phyloP scores from a whole-genome alignment of 768 basidiomycete genomes.

The Butyriboletus loyo region DNA sequence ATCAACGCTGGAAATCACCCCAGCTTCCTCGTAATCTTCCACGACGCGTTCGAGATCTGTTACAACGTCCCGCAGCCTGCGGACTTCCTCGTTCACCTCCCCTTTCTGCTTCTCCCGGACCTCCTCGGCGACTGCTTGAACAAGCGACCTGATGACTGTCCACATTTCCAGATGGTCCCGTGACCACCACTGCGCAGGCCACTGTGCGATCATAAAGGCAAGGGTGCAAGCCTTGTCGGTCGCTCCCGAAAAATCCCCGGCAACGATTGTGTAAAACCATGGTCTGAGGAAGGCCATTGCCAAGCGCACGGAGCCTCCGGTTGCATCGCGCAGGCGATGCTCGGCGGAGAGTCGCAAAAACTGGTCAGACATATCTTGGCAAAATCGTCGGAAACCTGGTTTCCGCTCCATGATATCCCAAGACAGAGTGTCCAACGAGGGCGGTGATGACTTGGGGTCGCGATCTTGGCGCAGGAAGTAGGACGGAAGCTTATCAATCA shows the following conservation, averaged over 20 bases:
- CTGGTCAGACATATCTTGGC: slow-evolving; percentile 61
- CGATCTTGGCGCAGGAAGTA: slow-evolving; percentile 52
- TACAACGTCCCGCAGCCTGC: slow-evolving; percentile 48
- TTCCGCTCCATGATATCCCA: slow-evolving; percentile 63
- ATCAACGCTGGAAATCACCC: slow-evolving; percentile 23
- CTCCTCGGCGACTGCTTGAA: slow-evolving; percentile 63
- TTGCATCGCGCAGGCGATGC: slow-evolving; percentile 60
- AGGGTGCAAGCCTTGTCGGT: slow-evolving; percentile 40
- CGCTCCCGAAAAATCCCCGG: slow-evolving; percentile 38
- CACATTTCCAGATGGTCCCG: slow-evolving; percentile 61
- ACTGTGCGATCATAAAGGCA: slow-evolving; percentile 52
- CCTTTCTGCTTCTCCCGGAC: slow-evolving; percentile 48
- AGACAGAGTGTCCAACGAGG: slow-evolving; percentile 37
- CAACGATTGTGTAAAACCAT: slow-evolving; percentile 59
- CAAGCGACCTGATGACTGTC: slow-evolving; percentile 55
- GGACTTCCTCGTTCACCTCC: slow-evolving; percentile 44
- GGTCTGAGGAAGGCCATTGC: slow-evolving; percentile 65
- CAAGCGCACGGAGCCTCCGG: slow-evolving; percentile 63
- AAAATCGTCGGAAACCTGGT: slow-evolving; percentile 65
- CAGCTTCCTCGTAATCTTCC: slow-evolving; percentile 37
- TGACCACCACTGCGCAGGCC: slow-evolving; percentile 70
- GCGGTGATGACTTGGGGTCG: slow-evolving; percentile 27
- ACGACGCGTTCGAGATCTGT: slow-evolving; percentile 47
- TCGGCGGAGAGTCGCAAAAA: slow-evolving; percentile 58
- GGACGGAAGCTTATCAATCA: slow-evolving; percentile 67